Evolutionary conservation across 2,329 filamentous ascomycete species (phyloP).

Genomic region (Acephala macrosclerotiorum): DNA sequence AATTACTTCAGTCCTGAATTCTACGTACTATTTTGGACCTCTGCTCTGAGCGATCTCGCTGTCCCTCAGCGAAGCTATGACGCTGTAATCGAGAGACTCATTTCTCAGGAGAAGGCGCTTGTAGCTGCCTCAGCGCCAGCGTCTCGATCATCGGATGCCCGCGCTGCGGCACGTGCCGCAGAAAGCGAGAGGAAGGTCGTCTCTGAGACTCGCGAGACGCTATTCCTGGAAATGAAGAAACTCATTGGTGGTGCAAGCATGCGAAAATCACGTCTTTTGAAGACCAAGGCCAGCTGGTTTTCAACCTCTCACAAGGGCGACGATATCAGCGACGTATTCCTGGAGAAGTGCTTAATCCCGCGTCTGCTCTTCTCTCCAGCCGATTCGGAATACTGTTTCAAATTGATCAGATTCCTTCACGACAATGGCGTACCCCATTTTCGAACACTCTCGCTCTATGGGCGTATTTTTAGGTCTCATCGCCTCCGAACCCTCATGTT

Average conservation of each 20-base stretch:
- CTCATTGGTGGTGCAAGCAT: constrained; percentile 73
- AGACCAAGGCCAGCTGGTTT: constrained; percentile 84
- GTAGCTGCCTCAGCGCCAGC: constrained; percentile 73
- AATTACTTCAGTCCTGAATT: constrained; percentile 79
- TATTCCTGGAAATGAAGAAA: constrained; percentile 76
- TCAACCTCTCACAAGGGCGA: constrained; percentile 68
- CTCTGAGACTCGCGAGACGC: constrained; percentile 70
- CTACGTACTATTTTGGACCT: constrained; percentile 91
- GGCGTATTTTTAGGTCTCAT: constrained; percentile 84
- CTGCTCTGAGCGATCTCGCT: constrained; percentile 82
- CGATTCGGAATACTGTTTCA: constrained; percentile 89
- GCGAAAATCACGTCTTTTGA: constrained; percentile 72
- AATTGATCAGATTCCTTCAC: constrained; percentile 87
- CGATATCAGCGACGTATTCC: constrained; percentile 74
- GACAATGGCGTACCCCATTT: constrained; percentile 85
- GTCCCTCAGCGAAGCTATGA: constrained; percentile 81
- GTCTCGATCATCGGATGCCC: constrained; percentile 69
- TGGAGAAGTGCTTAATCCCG: constrained; percentile 94
- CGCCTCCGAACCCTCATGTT: constrained; percentile 85
- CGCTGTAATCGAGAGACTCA: constrained; percentile 73
- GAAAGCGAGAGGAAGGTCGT: constrained; percentile 75
- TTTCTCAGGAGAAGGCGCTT: constrained; percentile 71
- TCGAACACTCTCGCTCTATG: constrained; percentile 82
- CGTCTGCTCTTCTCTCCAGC: constrained; percentile 82
- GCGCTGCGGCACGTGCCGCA: constrained; percentile 69